phyloP scores from a whole-genome alignment of 2,329 filamentous ascomycete species.

The Geosmithia morbida region DNA sequence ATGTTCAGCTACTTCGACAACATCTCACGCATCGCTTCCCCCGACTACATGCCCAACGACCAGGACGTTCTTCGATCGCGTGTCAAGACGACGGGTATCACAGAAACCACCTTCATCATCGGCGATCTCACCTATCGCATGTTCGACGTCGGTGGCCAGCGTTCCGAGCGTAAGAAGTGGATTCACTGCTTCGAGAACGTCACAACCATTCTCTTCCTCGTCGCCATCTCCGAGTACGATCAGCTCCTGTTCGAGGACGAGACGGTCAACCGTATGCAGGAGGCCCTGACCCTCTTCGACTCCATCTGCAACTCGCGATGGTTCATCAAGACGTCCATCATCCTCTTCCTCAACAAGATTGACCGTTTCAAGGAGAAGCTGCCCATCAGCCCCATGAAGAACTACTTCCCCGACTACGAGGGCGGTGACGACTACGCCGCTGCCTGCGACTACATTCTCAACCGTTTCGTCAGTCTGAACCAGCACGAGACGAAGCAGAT shows the following conservation, averaged over 20 bases:
- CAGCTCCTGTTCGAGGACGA: constrained; percentile 93
- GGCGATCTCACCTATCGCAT: constrained; percentile 90
- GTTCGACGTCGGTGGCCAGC: constrained; percentile 94
- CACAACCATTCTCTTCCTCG: constrained; percentile 89
- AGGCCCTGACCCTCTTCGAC: constrained; percentile 74
- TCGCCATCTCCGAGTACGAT: constrained; percentile 95
- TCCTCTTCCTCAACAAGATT: constrained; percentile 83
- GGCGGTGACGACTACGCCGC: constrained; percentile 90
- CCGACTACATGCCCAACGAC: constrained; percentile 89
- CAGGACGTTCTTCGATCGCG: constrained; percentile 90
- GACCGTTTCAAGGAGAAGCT: constrained; percentile 83
- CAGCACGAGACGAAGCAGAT: constrained; percentile 99
- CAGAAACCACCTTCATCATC: constrained; percentile 91
- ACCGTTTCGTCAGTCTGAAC: constrained; percentile 95
- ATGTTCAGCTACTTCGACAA: constrained; percentile 78
- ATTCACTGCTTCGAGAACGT: constrained; percentile 99
- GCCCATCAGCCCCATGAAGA: constrained; percentile 68
- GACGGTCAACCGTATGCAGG: constrained; percentile 90
- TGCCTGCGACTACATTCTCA: constrained; percentile 97
- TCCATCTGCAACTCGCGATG: constrained; percentile 80
- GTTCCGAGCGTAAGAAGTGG: constrained; percentile 98
- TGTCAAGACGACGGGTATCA: constrained; percentile 97
- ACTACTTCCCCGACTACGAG: constrained; percentile 85
- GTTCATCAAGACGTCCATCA: constrained; percentile 85
- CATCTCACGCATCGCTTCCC: constrained; percentile 76